A percentile compares a stretch with the other conserved stretches of the same genome.
These are phyloP conservation scores for Lachnellula subtilissima DNA, from an alignment of 2,329 filamentous ascomycete genomes.

Conservation along the genomic window DNA sequence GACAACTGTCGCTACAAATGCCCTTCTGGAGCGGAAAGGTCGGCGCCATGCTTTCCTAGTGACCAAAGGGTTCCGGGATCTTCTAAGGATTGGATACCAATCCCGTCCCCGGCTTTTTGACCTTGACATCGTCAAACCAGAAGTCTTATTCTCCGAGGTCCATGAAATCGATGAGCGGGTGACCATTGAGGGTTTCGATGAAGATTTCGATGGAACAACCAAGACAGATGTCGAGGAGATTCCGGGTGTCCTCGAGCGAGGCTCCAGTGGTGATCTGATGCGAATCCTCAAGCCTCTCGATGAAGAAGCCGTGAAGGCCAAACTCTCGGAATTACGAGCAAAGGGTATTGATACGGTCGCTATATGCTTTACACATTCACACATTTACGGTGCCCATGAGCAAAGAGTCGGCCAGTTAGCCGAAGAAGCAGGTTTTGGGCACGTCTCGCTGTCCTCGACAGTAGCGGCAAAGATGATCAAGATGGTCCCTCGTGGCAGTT, in stretches of 20 bases:
- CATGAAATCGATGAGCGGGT: constrained; percentile 68
- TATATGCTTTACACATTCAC: too few species aligned
- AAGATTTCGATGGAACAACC: constrained; percentile 40
- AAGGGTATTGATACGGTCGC: too few species aligned
- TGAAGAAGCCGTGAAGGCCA: too few species aligned
- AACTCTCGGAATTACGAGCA: too few species aligned
- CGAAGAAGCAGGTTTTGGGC: constrained; percentile 55
- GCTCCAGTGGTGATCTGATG: constrained; percentile 23
- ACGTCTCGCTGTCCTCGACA: constrained; percentile 57
- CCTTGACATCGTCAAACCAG: constrained; percentile 60
- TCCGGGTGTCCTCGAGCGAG: constrained; percentile 55
- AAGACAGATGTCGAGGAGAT: constrained; percentile 60
- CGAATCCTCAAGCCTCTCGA: too few species aligned
- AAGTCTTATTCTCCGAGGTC: constrained; percentile 62
- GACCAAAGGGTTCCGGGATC: constrained; percentile 65
- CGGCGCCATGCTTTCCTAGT: constrained; percentile 43
- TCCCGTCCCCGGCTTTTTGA: constrained; percentile 67
- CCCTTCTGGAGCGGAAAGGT: constrained; percentile 65
- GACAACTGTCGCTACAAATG: constrained; percentile 71
- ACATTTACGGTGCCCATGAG: too few species aligned
- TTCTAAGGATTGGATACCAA: constrained; percentile 67
- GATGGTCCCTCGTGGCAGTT: constrained; percentile 59
- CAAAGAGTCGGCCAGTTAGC: constrained; percentile 53
- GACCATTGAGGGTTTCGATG: constrained; percentile 59
- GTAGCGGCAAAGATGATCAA: constrained; percentile 65